A percentile compares a stretch with the other conserved stretches of the same genome.
These are phyloP conservation scores for Aspergillus cristatus DNA, from an alignment of 495 filamentous ascomycete species.

Conservation along the genomic window DNA sequence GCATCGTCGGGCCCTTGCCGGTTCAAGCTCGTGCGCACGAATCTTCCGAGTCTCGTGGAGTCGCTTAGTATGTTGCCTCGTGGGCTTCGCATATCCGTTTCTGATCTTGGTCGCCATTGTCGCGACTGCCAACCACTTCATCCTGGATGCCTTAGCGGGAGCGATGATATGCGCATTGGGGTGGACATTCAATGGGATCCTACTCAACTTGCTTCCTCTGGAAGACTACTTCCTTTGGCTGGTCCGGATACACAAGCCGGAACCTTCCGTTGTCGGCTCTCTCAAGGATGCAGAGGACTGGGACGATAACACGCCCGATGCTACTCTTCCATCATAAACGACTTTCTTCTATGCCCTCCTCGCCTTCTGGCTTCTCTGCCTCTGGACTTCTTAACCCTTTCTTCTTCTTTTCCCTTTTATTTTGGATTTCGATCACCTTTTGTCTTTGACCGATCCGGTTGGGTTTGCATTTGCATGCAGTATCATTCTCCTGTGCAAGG, in stretches of 20 bases:
- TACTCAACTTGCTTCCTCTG: constrained; percentile 51
- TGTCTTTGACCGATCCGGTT: no score
- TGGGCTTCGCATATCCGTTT: constrained; percentile 56
- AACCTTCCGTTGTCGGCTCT: constrained; percentile 15
- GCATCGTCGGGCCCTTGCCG: constrained; percentile 17
- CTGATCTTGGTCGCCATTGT: constrained; percentile 59
- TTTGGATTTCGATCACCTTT: no score
- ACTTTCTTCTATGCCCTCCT: constrained; percentile 1
- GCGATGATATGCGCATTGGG: constrained; percentile 48
- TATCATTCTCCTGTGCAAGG: no score
- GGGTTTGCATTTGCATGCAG: no score
- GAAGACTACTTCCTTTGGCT: constrained; percentile 60
- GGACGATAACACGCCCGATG: constrained; percentile 4
- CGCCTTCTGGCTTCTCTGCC: no score
- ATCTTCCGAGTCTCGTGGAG: constrained; percentile 30
- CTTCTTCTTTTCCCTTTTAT: no score
- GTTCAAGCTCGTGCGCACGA: constrained; percentile 12
- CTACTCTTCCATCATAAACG: no score
- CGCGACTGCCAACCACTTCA: constrained; percentile 66
- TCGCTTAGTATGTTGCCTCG: constrained; percentile 32
- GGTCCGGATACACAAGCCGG: constrained; percentile 54
- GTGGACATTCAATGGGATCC: constrained; percentile 47
- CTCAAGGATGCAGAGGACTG: constrained; percentile 10
- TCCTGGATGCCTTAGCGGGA: constrained; percentile 62
- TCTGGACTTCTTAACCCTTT: no score